Percentiles rank a stretch among this genome's conserved stretches.
Conservation (phyloP, 352 stramenopile species). For the Globisporangium iwayamae region DNA sequence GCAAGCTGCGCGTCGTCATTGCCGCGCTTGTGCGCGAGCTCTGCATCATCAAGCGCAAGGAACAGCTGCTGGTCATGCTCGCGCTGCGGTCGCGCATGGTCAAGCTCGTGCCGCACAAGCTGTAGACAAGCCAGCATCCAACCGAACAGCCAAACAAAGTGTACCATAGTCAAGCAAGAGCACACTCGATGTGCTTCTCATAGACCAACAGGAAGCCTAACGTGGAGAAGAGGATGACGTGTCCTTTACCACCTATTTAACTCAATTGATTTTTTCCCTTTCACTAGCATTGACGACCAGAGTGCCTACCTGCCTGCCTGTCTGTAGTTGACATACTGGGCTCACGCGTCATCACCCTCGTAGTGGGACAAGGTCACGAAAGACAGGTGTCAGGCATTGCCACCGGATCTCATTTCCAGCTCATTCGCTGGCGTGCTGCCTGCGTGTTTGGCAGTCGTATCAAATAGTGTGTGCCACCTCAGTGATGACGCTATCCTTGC, state of each 20-base stretch:
- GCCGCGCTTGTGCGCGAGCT: constrained; percentile 41
- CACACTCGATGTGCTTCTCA: background rate
- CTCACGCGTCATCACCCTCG: too few relatives aligned
- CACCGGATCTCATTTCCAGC: too few relatives aligned
- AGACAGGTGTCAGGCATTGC: background rate
- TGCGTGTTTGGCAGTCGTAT: background rate
- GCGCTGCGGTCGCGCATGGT: constrained; percentile 50
- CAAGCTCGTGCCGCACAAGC: constrained; percentile 44
- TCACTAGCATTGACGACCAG: too few relatives aligned
- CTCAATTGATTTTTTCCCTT: background rate
- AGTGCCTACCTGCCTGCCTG: too few relatives aligned
- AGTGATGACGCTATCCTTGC: background rate
- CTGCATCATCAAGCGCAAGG: constrained; percentile 33
- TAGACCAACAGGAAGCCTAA: background rate
- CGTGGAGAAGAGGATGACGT: background rate
- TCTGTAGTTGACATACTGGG: too few relatives aligned
- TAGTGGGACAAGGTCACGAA: background rate
- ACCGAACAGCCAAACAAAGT: background rate
- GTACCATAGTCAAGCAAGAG: constrained; percentile 3
- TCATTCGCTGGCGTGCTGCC: too few relatives aligned
- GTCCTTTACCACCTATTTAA: background rate
- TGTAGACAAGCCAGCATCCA: constrained; percentile 15
- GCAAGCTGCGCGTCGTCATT: constrained; percentile 42
- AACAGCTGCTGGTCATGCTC: constrained; percentile 47
- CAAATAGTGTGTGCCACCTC: background rate